Evolutionary conservation across 768 basidiomycete genomes (phyloP).

Genomic region (Paxillus rubicundulus): DNA sequence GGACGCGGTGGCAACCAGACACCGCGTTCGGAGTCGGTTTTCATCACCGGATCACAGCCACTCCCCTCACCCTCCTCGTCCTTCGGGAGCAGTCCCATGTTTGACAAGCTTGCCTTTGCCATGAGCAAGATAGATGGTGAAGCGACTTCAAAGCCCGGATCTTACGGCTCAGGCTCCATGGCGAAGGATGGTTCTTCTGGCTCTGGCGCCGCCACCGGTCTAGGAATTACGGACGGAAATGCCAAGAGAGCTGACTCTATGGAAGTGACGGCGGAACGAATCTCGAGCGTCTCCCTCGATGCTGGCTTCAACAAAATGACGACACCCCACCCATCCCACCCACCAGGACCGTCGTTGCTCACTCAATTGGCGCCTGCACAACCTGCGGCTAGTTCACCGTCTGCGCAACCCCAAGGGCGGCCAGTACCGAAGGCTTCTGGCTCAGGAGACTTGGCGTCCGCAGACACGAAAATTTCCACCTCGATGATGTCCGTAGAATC

Average conservation of each 20-base stretch:
- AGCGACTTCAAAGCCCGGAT: conserved; percentile 34
- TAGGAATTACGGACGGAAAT: conserved; percentile 10
- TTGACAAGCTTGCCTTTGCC: conserved; percentile 87
- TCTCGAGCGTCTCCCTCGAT: conserved; percentile 48
- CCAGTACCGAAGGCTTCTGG: conserved; percentile 18
- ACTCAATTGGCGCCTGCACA: conserved; percentile 61
- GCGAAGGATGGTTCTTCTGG: conserved; percentile 22
- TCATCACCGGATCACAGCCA: conserved; percentile 93
- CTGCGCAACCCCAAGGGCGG: conserved; percentile 29
- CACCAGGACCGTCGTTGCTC: conserved; percentile 66
- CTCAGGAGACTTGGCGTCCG: conserved; percentile 14
- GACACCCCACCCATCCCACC: conserved; percentile 34
- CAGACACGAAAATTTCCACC: conserved; percentile 26
- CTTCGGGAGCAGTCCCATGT: conserved; percentile 62
- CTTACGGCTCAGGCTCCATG: conserved; percentile 24
- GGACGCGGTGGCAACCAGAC: conserved; percentile 97
- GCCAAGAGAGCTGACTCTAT: conserved; percentile 35
- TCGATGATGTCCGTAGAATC: conserved; percentile 30
- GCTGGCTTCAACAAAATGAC: conserved; percentile 39
- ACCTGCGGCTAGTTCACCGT: conserved; percentile 15
- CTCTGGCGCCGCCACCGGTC: conserved; percentile 11
- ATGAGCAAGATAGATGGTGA: conserved; percentile 85
- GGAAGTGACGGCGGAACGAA: conserved; percentile 48
- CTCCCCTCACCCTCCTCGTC: conserved; percentile 83
- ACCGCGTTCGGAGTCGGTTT: conserved; percentile 73